Conservation (phyloP, 148 eudicot species). For the Fagopyrum tataricum region DNA sequence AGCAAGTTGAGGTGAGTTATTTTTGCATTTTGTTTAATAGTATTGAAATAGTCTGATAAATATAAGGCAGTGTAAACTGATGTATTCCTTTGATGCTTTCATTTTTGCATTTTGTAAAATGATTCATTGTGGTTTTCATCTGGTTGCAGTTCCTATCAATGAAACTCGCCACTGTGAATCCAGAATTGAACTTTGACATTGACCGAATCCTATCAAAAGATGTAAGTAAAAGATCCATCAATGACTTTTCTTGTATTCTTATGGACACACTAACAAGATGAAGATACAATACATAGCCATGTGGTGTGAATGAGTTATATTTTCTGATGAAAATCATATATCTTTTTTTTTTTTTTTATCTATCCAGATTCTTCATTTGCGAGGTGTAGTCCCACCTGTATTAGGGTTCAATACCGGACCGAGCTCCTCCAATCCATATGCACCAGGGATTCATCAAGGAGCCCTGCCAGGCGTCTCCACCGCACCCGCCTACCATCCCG, state of each 20-base stretch:
- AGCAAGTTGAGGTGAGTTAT: slow-evolving; percentile 81
- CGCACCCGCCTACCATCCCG: slow-evolving; percentile 38
- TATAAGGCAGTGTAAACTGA: not conserved
- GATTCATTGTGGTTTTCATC: not conserved
- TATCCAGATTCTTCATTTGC: slow-evolving; percentile 49
- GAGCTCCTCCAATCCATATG: slow-evolving; percentile 46
- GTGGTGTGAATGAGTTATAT: too few species aligned
- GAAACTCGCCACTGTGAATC: slow-evolving; percentile 94
- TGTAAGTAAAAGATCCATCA: slow-evolving; percentile 30
- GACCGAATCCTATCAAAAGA: slow-evolving; percentile 79
- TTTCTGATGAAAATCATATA: not conserved
- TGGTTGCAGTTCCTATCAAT: slow-evolving; percentile 77
- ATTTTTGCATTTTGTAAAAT: too few species aligned
- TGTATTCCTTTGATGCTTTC: not conserved
- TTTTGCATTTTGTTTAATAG: not conserved
- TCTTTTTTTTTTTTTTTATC: not conserved
- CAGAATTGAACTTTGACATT: slow-evolving; percentile 65
- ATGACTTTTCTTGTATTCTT: too few species aligned
- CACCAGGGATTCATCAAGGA: slow-evolving; percentile 32
- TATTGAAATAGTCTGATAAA: not conserved
- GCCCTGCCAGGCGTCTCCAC: slow-evolving; percentile 35
- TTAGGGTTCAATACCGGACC: slow-evolving; percentile 55
- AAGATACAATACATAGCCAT: too few species aligned
- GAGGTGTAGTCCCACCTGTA: slow-evolving; percentile 33
- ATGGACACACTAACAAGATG: not conserved